These are phyloP conservation scores for Spathaspora boniae DNA, from an alignment of 805 yeast genomes.

Conservation along the genomic window DNA sequence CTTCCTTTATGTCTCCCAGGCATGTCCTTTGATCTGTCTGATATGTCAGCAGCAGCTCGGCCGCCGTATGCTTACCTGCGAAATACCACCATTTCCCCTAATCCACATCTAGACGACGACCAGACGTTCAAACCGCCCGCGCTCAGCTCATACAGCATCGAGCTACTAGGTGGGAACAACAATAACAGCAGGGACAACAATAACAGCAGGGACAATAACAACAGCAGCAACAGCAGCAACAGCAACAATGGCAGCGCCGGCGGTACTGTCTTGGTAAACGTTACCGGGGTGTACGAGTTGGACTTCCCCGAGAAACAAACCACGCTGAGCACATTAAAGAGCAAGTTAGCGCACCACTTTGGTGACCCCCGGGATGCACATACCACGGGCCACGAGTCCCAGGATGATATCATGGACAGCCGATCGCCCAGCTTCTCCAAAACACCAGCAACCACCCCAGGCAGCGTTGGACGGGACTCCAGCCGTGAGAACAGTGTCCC, in stretches of 20 bases:
- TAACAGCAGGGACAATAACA: slow-evolving; percentile 5
- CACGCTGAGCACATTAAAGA: slow-evolving; percentile 20
- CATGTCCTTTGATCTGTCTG: slow-evolving; percentile 3
- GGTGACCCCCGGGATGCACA: slow-evolving; percentile 11
- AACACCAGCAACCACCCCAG: slow-evolving; percentile 1
- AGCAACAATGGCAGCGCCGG: background rate
- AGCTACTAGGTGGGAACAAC: slow-evolving; percentile 41
- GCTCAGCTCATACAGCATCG: slow-evolving; percentile 55
- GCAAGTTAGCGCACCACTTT: slow-evolving; percentile 34
- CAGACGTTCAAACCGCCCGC: slow-evolving; percentile 57
- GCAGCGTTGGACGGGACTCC: no score
- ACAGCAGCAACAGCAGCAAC: slow-evolving; percentile 5
- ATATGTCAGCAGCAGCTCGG: slow-evolving; percentile 3
- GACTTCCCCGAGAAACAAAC: slow-evolving; percentile 27
- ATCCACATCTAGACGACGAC: slow-evolving; percentile 36
- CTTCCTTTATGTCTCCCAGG: slow-evolving; percentile 3
- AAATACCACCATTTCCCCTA: slow-evolving; percentile 3
- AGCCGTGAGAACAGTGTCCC: no score
- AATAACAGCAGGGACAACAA: slow-evolving; percentile 3
- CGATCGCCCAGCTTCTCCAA: background rate
- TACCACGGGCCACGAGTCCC: no score
- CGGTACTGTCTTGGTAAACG: slow-evolving; percentile 8
- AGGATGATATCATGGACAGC: background rate
- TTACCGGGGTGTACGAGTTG: slow-evolving; percentile 29
- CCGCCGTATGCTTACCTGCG: no score